Evolutionary conservation across 352 stramenopile species (phyloP), one percentile per base, ranked within the genome.

Genomic region (Pythium rhizo-oryzae): DNA sequence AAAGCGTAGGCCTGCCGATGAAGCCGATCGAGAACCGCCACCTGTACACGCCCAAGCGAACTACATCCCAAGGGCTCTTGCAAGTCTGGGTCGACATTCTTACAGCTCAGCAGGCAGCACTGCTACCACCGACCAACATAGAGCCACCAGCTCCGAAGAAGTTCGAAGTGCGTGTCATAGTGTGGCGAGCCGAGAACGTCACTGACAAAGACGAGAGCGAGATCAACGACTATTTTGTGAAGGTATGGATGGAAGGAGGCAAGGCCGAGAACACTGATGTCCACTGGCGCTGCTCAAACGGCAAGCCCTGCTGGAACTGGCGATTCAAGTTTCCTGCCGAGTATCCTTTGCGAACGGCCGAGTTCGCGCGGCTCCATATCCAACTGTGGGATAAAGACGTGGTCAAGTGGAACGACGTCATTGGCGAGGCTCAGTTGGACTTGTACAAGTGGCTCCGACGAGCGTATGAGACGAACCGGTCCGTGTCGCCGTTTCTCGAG

Each of bases 301-400:
- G 94, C 19, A 96, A 94, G 57, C 90, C 85, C 0, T 96, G 84
- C 39, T 98, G 90, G 87, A 98, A 98, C 69, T 98, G 90, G 83
- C 85, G 94, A 0, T 73, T 98, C 55, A 96, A 97, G 56, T 89
- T 98, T 28, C 68, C 86, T 11, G 79, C 97, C 0, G 80, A 97
- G 63, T 92, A 95, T 19, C 91, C 91, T 0, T 65, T 90, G 21
- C 81, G 84, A 1, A 81, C 82, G 5, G 62, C 82, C 0, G 93
- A 98, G 60, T 85, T 97, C 55, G 88, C 82, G 2, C 87, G 94
- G 2, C 80, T 98, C 37, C 87, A 97, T 60, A 70, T 98, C 15
- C 92, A 98, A 66, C 72, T 98, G 11, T 98, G 94, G 94, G 92
- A 98, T 65, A 93, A 96, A 62, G 94, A 98, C 65, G 63, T 98